Evolutionary conservation across 2,329 filamentous ascomycete genomes (phyloP).

Genomic region (Cladosporium sp.): DNA sequence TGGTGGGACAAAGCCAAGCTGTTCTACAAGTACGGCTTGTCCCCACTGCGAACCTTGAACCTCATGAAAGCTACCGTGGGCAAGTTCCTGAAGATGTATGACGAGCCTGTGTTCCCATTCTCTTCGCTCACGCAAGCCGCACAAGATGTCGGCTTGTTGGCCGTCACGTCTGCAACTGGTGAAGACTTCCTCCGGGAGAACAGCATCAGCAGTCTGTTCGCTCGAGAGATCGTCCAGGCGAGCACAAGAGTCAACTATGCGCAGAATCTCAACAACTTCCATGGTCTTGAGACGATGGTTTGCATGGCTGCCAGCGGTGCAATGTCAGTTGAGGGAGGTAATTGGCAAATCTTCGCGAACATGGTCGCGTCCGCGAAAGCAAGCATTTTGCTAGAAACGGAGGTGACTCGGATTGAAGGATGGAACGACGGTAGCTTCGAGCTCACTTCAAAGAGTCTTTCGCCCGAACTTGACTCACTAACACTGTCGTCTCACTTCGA

Average conservation of each 20-base stretch:
- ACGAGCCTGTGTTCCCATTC: slow-evolving; percentile 80
- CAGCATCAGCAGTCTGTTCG: slow-evolving; percentile 63
- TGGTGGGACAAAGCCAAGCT: slow-evolving; percentile 82
- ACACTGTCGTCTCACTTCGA: slow-evolving; percentile 35
- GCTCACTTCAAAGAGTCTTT: neutral
- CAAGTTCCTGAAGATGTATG: slow-evolving; percentile 75
- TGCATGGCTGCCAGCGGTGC: slow-evolving; percentile 87
- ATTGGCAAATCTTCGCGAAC: slow-evolving; percentile 87
- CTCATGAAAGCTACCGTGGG: slow-evolving; percentile 68
- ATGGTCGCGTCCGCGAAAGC: slow-evolving; percentile 68
- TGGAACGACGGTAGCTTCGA: neutral
- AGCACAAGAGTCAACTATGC: slow-evolving; percentile 93
- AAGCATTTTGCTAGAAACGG: slow-evolving; percentile 60
- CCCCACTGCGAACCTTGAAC: slow-evolving; percentile 68
- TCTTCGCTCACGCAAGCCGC: slow-evolving; percentile 66
- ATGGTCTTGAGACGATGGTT: slow-evolving; percentile 86
- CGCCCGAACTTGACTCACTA: neutral
- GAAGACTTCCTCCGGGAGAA: slow-evolving; percentile 66
- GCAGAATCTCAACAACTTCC: slow-evolving; percentile 78
- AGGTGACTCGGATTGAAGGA: slow-evolving; percentile 57
- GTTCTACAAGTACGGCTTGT: slow-evolving; percentile 78
- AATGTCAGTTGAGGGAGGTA: slow-evolving; percentile 74
- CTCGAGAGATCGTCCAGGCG: slow-evolving; percentile 80
- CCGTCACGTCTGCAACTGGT: slow-evolving; percentile 67
- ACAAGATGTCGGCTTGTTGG: slow-evolving; percentile 62